phyloP scores from a whole-genome alignment of 2,329 filamentous ascomycete genomes.

The Zarea fungicola region DNA sequence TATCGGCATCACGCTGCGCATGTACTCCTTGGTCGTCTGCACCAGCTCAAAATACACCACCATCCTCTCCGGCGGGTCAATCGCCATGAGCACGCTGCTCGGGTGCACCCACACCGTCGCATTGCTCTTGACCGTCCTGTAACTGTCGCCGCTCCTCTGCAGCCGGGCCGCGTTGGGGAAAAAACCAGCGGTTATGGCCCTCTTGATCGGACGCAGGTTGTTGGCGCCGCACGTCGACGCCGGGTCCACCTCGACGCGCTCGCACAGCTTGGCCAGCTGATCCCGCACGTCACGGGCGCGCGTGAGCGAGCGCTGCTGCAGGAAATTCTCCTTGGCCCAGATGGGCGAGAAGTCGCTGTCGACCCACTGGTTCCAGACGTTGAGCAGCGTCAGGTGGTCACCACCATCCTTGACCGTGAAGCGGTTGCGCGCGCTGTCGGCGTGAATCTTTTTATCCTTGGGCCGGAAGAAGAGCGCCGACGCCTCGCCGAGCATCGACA shows the following conservation, averaged over 20 bases:
- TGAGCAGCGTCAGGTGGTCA: conserved; percentile 81
- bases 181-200: conserved; percentile 85
- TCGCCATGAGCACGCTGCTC: conserved; percentile 71
- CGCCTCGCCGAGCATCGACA: conserved; percentile 89
- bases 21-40: conserved; percentile 84
- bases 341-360: conserved; percentile 83
- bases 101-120: conserved; percentile 91
- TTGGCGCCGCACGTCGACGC: conserved; percentile 60
- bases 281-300: conserved; percentile 88
- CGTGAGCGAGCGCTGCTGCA: conserved; percentile 85
- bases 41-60: conserved; percentile 84
- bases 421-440: conserved; percentile 80
- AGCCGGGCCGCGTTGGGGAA: conserved; percentile 88
- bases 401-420: conserved; percentile 90
- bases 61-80: conserved; percentile 72
- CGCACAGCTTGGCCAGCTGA: conserved; percentile 86
- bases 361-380: conserved; percentile 94
- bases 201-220: conserved; percentile 73
- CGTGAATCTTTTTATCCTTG: conserved; percentile 96
- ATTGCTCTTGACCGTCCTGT: conserved; percentile 87
- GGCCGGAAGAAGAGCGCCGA: conserved; percentile 89
- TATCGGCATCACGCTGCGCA: conserved; percentile 81
- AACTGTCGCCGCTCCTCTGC: conserved; percentile 77
- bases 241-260: conserved; percentile 78
- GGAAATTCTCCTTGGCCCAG: conserved; percentile 88